These are phyloP conservation scores for Aspergillus ustus DNA, from an alignment of 2,329 filamentous ascomycete genomes.

Conservation along the genomic window DNA sequence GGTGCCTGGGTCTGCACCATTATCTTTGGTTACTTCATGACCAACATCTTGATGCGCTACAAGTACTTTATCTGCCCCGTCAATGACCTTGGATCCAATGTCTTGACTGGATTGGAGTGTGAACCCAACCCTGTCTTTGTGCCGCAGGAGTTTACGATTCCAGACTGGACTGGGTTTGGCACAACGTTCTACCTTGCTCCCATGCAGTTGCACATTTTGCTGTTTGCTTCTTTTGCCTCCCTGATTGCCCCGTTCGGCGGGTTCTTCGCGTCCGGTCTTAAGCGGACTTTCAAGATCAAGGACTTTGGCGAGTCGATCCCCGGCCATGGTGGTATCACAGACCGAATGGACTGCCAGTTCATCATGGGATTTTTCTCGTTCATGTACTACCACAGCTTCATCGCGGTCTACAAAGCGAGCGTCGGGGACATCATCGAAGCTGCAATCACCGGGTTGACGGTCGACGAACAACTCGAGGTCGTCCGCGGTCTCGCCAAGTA, in stretches of 20 bases:
- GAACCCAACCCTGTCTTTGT: conserved; percentile 90
- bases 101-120: conserved; percentile 89
- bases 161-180: conserved; percentile 72
- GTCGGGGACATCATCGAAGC: conserved; percentile 88
- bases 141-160: conserved; percentile 73
- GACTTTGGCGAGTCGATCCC: conserved; percentile 99
- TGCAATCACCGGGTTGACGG: conserved; percentile 83
- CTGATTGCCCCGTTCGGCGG: conserved; percentile 96
- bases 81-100: conserved; percentile 91
- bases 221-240: conserved; percentile 91
- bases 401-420: conserved; percentile 82
- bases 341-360: conserved; percentile 99
- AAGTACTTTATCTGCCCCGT: conserved; percentile 99
- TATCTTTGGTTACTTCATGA: conserved; percentile 79
- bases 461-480: conserved; percentile 87
- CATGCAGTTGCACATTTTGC: conserved; percentile 90
- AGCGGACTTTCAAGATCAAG: conserved; percentile 99
- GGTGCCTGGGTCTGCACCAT: conserved; percentile 96
- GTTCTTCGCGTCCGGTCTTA: conserved; percentile 96
- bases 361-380: conserved; percentile 99
- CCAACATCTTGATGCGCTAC: conserved; percentile 83
- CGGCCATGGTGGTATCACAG: conserved; percentile 95
- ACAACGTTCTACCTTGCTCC: conserved; percentile 77
- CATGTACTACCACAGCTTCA: conserved; percentile 98
- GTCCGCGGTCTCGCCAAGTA: conserved; percentile 66